Conservation (phyloP, 2,329 filamentous ascomycete species). For the Penicillium rolfsii region DNA sequence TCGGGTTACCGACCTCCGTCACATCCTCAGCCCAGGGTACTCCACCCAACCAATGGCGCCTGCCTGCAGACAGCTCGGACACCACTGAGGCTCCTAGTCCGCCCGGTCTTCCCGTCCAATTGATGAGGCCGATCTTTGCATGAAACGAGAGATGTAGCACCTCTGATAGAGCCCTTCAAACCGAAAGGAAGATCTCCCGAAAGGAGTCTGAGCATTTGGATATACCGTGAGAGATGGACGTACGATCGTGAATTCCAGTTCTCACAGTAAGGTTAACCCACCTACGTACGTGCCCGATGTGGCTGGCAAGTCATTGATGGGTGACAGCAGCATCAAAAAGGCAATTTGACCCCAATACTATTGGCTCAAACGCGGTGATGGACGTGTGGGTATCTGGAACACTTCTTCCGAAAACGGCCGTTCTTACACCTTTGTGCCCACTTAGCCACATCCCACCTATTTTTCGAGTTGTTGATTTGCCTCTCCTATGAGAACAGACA, state of each 20-base stretch:
- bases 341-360: not conserved
- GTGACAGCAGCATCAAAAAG: slow-evolving; percentile 6
- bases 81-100: slow-evolving; percentile 4
- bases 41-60: not conserved
- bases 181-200: slow-evolving; percentile 1
- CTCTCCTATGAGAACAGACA: not conserved
- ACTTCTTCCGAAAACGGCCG: slow-evolving; percentile 7
- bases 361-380: slow-evolving; percentile 1
- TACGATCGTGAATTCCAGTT: not conserved
- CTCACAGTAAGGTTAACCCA: not conserved
- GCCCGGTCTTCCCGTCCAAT: not conserved
- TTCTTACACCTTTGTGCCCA: slow-evolving; percentile 2
- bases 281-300: not conserved
- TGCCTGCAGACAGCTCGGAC: not conserved
- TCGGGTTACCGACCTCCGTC: slow-evolving; percentile 8
- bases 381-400: slow-evolving; percentile 1
- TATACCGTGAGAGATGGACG: not conserved
- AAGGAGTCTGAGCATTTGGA: not conserved
- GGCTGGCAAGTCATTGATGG: not conserved
- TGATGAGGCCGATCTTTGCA: slow-evolving; percentile 3
- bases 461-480: not conserved
- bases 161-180: not conserved
- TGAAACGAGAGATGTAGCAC: not conserved
- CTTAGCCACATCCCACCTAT: not conserved
- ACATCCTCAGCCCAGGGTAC: not conserved